Percentiles rank a stretch among this genome's conserved stretches.
Conservation (phyloP, 176 grass and related monocot species). For the Triticum dicoccoides region DNA sequence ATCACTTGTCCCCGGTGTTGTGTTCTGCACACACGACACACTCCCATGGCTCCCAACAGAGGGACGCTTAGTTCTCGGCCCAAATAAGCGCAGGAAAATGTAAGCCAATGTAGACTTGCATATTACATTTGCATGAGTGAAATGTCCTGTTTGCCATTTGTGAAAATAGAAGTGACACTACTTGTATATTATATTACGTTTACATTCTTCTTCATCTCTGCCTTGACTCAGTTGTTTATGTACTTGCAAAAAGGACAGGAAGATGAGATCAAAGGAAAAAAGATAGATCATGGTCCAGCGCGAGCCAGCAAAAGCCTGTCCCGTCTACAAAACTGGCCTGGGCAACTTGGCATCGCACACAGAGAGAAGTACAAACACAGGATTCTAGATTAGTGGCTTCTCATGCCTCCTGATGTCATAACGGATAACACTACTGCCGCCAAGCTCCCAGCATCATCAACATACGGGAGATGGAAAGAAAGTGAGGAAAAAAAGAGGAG, state of each 20-base stretch:
- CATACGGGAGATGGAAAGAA: neutral
- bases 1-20: too few species aligned
- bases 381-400: neutral
- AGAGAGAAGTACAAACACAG: neutral
- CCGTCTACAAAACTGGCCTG: neutral
- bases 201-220: neutral
- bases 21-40: too few species aligned
- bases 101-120: neutral
- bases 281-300: neutral
- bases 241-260: neutral
- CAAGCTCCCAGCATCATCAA: neutral
- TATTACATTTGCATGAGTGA: neutral
- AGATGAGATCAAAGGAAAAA: constrained; percentile 5
- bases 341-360: neutral
- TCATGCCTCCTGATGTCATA: neutral
- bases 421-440: neutral
- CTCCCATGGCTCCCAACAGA: neutral
- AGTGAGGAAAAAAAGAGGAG: neutral
- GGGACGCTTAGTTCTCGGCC: neutral
- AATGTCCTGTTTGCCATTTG: neutral
- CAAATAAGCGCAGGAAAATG: neutral
- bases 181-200: too few species aligned
- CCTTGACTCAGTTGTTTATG: neutral
- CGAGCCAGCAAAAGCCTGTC: neutral
- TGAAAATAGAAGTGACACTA: neutral